Percentiles rank a stretch among this genome's conserved stretches.
phyloP scores from a whole-genome alignment of 2,329 filamentous ascomycete genomes.

The Beauveria brongniartii region DNA sequence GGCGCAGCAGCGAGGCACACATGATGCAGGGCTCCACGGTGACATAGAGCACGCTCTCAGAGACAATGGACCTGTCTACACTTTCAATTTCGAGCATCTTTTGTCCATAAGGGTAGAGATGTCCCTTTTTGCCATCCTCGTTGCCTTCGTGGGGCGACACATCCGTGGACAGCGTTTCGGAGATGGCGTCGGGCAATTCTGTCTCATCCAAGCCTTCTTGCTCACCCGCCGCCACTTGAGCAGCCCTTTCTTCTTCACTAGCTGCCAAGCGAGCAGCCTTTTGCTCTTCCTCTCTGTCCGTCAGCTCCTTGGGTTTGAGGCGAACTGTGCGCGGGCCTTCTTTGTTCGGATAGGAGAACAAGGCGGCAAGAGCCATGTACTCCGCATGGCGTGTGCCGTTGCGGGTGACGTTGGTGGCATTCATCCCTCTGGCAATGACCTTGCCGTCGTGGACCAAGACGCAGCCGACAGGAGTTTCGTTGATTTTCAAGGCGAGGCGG shows the following conservation, averaged over 20 bases:
- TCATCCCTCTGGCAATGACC: constrained; percentile 87
- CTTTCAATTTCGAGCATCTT: constrained; percentile 46
- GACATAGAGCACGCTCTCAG: constrained; percentile 75
- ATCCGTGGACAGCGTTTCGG: constrained; percentile 17
- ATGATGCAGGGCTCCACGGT: constrained; percentile 98
- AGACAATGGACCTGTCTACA: constrained; percentile 60
- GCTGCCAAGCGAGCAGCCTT: constrained; percentile 8
- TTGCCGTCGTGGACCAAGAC: constrained; percentile 75
- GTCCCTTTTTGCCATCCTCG: constrained; percentile 45
- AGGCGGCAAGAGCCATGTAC: constrained; percentile 70
- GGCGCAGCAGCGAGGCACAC: constrained; percentile 88
- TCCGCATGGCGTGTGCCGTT: constrained; percentile 93
- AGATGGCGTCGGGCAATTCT: constrained; percentile 7
- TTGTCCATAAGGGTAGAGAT: constrained; percentile 54
- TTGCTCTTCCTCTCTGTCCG: constrained; percentile 15
- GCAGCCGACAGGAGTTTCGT: constrained; percentile 95
- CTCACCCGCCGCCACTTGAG: constrained; percentile 1
- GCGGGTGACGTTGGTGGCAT: constrained; percentile 86
- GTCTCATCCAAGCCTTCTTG: not conserved
- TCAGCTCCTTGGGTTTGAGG: constrained; percentile 26
- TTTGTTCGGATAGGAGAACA: constrained; percentile 36
- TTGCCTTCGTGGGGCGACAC: constrained; percentile 34
- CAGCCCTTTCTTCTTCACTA: constrained; percentile 20
- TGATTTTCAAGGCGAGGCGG: constrained; percentile 70
- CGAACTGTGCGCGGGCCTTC: constrained; percentile 23